phyloP scores from a whole-genome alignment of 768 basidiomycete species.

The Trametes maxima region DNA sequence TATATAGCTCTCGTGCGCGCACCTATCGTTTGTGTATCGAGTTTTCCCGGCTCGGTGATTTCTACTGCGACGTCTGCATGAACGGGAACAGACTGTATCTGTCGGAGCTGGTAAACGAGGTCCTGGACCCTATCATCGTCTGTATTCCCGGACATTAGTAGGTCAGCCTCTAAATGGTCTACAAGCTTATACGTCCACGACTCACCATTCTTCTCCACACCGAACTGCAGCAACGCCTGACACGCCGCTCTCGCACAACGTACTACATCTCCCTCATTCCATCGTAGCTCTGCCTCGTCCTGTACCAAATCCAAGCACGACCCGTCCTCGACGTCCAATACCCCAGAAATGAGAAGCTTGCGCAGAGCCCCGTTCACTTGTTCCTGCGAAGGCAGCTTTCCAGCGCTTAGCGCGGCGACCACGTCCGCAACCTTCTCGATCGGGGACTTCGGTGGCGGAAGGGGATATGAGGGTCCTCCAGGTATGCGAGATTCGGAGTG shows the following conservation, averaged over 20 bases:
- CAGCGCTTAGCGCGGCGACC: constrained; percentile 27
- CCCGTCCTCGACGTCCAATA: constrained; percentile 9
- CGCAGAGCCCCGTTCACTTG: constrained; percentile 24
- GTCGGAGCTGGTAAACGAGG: constrained; percentile 20
- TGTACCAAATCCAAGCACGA: neutral
- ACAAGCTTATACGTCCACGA: neutral
- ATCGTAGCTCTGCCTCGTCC: neutral
- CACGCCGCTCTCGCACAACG: constrained; percentile 14
- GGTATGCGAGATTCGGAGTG: constrained; percentile 1
- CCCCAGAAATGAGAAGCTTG: constrained; percentile 20
- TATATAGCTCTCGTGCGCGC: no score
- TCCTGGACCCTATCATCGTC: constrained; percentile 31
- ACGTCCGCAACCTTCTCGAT: constrained; percentile 28
- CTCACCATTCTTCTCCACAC: constrained; percentile 34
- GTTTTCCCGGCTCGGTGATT: neutral
- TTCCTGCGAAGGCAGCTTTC: constrained; percentile 32
- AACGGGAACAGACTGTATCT: constrained; percentile 19
- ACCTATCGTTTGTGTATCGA: constrained; percentile 5
- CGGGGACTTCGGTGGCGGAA: constrained; percentile 16
- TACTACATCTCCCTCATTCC: constrained; percentile 6
- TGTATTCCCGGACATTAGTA: constrained; percentile 5
- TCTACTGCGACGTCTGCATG: constrained; percentile 25
- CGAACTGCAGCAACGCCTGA: constrained; percentile 23
- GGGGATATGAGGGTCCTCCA: neutral
- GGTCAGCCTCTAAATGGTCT: neutral